A percentile compares a stretch with the other conserved stretches of the same genome.
Evolutionary conservation across 352 stramenopile genomes (phyloP).

Genomic region (Phytopythium ostracodes): DNA sequence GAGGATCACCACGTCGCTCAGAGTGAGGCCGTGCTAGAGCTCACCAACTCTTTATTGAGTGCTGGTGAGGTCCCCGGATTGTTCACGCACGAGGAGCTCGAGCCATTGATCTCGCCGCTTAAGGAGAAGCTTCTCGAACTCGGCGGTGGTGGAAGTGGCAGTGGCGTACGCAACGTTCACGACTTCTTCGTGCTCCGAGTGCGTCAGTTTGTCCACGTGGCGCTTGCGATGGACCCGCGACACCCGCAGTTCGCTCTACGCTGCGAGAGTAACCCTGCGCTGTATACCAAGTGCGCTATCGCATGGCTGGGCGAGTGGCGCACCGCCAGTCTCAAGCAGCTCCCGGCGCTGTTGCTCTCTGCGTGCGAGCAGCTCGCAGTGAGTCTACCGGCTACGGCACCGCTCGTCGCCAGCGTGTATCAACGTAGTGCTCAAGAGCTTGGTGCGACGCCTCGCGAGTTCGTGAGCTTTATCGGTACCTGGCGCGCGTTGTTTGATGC

Average conservation of each 20-base stretch:
- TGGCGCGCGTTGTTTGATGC: conserved; percentile 77
- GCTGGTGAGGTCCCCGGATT: conserved; percentile 91
- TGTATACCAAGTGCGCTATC: conserved; percentile 91
- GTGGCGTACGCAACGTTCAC: conserved; percentile 80
- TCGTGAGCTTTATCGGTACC: conserved; percentile 78
- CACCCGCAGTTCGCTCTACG: conserved; percentile 78
- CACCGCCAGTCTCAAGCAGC: conserved; percentile 52
- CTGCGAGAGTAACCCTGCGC: conserved; percentile 91
- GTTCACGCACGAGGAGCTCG: conserved; percentile 93
- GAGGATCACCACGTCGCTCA: conserved; percentile 92
- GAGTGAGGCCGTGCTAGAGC: conserved; percentile 86
- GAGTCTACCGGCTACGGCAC: conserved; percentile 48
- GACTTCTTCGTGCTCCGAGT: conserved; percentile 93
- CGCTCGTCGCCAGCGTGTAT: conserved; percentile 57
- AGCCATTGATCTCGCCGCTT: conserved; percentile 85
- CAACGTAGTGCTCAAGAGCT: conserved; percentile 55
- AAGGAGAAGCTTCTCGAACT: conserved; percentile 89
- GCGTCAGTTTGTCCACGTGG: conserved; percentile 87
- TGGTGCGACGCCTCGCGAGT: conserved; percentile 79
- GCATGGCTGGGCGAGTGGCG: conserved; percentile 94
- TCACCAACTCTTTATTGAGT: conserved; percentile 90
- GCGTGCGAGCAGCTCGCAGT: conserved; percentile 52
- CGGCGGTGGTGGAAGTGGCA: conserved; percentile 32
- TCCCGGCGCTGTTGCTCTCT: conserved; percentile 71
- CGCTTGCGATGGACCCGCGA: conserved; percentile 67